These are phyloP conservation scores for Psilocybe cyanescens DNA, from an alignment of 768 basidiomycete species.

Conservation along the genomic window DNA sequence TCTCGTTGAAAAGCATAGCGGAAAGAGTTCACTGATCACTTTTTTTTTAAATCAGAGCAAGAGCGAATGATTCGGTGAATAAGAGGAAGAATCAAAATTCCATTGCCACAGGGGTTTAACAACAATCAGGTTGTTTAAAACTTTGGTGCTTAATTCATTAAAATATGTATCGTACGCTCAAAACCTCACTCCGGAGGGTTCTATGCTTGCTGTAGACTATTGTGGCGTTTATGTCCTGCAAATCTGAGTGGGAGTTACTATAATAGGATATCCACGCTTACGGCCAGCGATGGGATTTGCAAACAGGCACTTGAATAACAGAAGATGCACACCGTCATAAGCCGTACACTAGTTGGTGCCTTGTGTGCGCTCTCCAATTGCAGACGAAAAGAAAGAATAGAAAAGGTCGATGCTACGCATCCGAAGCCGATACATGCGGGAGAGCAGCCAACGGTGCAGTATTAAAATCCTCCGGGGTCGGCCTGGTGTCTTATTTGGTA, in stretches of 20 bases:
- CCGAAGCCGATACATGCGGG: neutral
- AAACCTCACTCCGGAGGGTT: neutral
- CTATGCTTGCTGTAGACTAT: neutral
- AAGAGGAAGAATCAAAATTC: neutral
- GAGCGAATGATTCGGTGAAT: no score
- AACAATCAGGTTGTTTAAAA: no score
- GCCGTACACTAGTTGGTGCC: neutral
- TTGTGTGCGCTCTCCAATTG: neutral
- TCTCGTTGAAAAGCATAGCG: neutral
- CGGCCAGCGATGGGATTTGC: neutral
- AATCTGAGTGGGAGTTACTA: neutral
- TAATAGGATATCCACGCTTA: neutral
- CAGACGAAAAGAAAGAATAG: neutral
- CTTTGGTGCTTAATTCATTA: no score
- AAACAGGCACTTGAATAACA: neutral
- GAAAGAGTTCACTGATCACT: no score
- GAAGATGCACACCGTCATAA: neutral
- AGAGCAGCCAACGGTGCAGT: neutral
- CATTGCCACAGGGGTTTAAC: neutral
- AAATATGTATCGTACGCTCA: no score
- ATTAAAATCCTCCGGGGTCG: neutral
- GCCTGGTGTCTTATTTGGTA: neutral
- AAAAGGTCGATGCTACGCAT: neutral
- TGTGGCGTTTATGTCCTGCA: neutral
- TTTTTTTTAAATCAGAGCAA: no score